Base-by-base conservation (phyloP, 768 basidiomycete species). In the Psilocybe cyanescens region DNA sequence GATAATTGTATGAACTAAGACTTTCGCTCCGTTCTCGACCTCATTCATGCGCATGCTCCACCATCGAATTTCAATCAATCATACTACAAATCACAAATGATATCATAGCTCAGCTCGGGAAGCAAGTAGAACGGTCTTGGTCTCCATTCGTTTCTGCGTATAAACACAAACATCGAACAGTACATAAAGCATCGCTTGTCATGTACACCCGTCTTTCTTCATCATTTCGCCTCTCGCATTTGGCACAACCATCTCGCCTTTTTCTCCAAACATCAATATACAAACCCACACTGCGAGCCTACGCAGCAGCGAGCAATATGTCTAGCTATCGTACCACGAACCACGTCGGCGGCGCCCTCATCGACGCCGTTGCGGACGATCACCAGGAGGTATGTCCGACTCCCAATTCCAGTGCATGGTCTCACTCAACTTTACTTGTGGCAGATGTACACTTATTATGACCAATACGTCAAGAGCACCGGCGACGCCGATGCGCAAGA, bases 401-500 rank as follows among this genome's bases (percentile, higher is more conserved):
- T 41, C 12, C 4, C 24, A 24, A 24, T 24, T 24, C 24, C 2
- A 24, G 24, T 24, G 24, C 2, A 24, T 24, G 2, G 24, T 24
- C 24, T 24, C 24, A 24, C 24, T 24, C 24, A 24, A 24, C 24
- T 24, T 24, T 41, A 4, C 9, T 39, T 8, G 16, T 24, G 4
- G 17, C 14, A 88, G 85, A 87, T 87, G 78, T 83, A 84, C 63
- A 77, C 82, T 50, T 86, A 83, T 63, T 82, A 86, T 61, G 77
- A 82, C 53, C 71, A 83, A 53, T 87, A 85, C 70, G 68, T 74
- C 31, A 75, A 72, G 53, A 72, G 73, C 48, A 64, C 68, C 0
- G 81, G 78, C 1, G 76, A 87, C 65, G 57, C 70, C 28, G 81
- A 84, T 35, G 78, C 78, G 0, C 83, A 86, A 68, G 73, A 69